Evolutionary conservation across 164 flowering plant genomes (phyloP).

Genomic region (Stephania cephalantha): DNA sequence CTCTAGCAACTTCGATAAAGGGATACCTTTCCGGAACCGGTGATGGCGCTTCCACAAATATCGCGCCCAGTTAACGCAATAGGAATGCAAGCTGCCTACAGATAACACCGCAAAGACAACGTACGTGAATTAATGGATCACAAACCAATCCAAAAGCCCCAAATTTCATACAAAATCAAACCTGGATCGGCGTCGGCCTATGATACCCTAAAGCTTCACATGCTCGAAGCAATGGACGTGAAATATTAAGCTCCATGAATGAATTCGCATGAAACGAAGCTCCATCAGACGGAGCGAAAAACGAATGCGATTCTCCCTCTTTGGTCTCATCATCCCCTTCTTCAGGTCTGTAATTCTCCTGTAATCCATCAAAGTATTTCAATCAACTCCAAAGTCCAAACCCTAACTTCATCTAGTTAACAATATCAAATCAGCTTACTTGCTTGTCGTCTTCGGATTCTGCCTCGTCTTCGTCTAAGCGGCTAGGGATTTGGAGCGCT

Average conservation of each 20-base stretch:
- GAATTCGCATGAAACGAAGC: constrained; percentile 77
- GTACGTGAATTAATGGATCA: neutral
- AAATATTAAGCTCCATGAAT: constrained; percentile 83
- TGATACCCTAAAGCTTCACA: constrained; percentile 75
- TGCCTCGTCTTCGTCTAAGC: constrained; percentile 23
- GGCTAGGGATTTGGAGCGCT: constrained; percentile 17
- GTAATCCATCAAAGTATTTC: neutral
- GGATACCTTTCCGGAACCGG: constrained; percentile 94
- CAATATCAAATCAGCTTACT: constrained; percentile 22
- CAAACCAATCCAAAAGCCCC: neutral
- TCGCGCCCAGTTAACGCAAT: constrained; percentile 80
- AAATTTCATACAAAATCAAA: constrained; percentile 13
- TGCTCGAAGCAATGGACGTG: constrained; percentile 83
- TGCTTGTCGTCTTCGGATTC: constrained; percentile 45
- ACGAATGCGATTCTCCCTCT: constrained; percentile 28
- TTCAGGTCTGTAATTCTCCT: constrained; percentile 59
- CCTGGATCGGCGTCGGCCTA: constrained; percentile 97
- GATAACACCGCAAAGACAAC: neutral
- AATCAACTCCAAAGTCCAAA: neutral
- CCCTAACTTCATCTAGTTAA: neutral
- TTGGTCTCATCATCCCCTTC: constrained; percentile 42
- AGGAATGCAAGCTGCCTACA: constrained; percentile 92
- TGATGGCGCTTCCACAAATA: constrained; percentile 95
- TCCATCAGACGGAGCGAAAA: constrained; percentile 62
- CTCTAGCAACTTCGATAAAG: too few relatives aligned